Evolutionary conservation across 768 basidiomycete species (phyloP), one percentile per base, ranked within the genome.

Genomic region (Rhodotorula graminis): DNA sequence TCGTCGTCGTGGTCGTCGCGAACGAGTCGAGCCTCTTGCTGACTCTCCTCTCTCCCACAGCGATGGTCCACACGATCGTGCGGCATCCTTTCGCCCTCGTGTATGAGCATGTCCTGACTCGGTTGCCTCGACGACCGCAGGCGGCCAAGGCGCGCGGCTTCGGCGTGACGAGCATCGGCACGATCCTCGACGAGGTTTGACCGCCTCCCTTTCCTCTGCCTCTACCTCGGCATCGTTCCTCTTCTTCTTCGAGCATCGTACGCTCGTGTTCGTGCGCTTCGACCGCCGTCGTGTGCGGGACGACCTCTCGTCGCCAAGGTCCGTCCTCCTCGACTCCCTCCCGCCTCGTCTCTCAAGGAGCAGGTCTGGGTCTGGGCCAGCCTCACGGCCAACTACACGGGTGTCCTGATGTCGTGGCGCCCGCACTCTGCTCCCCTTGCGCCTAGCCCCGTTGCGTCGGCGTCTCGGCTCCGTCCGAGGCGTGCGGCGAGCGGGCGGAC

Each of bases 1-100:
- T 12, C 50, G 23, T 11, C 12, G 23, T 14, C 12, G 23, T 52
- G 25, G 23, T 27, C 23, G 50, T 9, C 50, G 23, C 25, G 6
- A 9, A 25, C 21, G n/a, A n/a, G 47, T 49, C 47, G 19, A 23
- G 8, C 19, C 16, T 19, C 4, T 3, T 27, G 25, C 23, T 25
- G 50, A 23, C 25, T 25, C 11, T 25, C 1, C 7, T 25, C 8
- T 52, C 11, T 11, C 25, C 27, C 25, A 1, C 50, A 52, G 50
- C 76, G 16, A 76, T 77, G 76, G 73, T 78, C 25, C 77, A 78
- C 70, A 78, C 76, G 18, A 73, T 78, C 47, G 78, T 71, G 10
- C 50, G 23, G 16, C 42, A 19, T 5, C 29, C 8, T 3, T 12
- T 50, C 49, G 5, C 19, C 4, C 9, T 11, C 49, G 25, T 3